Evolutionary conservation across 2,329 filamentous ascomycete genomes (phyloP), one percentile per base, ranked within the genome.

Genomic region (Calonectria leucothoes): DNA sequence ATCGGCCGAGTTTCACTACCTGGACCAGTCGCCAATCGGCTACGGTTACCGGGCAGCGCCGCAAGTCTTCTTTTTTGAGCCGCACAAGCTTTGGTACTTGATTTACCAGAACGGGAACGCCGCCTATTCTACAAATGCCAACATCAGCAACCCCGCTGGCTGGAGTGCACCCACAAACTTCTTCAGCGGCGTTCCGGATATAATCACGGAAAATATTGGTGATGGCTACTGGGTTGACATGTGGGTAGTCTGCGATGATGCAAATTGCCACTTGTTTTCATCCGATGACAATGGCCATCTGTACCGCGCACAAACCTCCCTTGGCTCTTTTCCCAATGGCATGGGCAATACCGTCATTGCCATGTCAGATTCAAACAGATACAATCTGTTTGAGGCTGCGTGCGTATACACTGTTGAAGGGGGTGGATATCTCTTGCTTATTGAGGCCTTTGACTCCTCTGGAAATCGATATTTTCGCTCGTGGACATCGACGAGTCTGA

Each of bases 261-360:
- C 10, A 4, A 64, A 69, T 29, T 69, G 67, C 10, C 33, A 69
- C 12, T 33, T 69, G 6, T 69, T 69, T 20, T 69, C 67, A 4
- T 69, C 67, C 33, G 67, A 69, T 11, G 67, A 69, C 20, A 69
- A 69, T 20, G 67, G 67, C 33, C 57, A 69, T 15, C 45, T 69
- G 3, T 69, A 69, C n/a, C 67, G 67, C 33, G 39, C 67, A 14
- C 45, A 52, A 12, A 69, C 67, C 6, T 51, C 67, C 0, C 25
- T 69, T n/a, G 5, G 14, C 11, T 52, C 33, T 11, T 69, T 69
- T 27, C 67, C 67, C 20, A 64, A 27, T 37, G 67, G 57, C 3
- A 64, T 69, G 45, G 23, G 39, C 2, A 31, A 69, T n/a, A 69
- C 67, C 3, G 57, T 69, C 6, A 69, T 69, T 52, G 31, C 67